Base-by-base conservation (phyloP, 139 green algal species). In the Volvox reticuliferus region DNA sequence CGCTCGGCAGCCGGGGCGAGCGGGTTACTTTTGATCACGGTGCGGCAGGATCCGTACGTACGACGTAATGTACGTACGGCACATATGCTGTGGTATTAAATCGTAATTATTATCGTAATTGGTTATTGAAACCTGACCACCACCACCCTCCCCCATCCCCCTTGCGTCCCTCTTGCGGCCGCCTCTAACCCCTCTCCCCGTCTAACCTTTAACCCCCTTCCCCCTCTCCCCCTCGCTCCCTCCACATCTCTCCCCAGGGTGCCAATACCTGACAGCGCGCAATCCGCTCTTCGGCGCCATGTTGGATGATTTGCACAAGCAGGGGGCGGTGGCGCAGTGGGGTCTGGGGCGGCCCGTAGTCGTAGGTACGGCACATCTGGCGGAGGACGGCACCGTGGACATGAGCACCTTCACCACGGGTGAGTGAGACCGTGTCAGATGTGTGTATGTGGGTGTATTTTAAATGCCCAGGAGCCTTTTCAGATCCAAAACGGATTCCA, bases 21-120 rank as follows among this genome's bases (percentile, higher is more conserved):
- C 33, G n/a, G 0, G 18, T 91, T 22, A 79, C 87, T 0, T 91
- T 91, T 22, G 87, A 91, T 78, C 77, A 91, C 26, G 87, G 87
- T 79, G 35, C 71, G 71, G 71, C 33, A 55, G 44, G 5, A 55
- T 5, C 9, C 5, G 44, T 55, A 55, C 44, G 44, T 55, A 55
- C 5, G 44, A 5, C 5, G 5, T 5, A 9, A 55, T 14, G 9
- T 55, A 55, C 44, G 44, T 55, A 55, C 44, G 44, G 9, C 44
- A 55, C 44, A 9, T 55, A 5, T 55, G 44, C 9, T 55, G 44
- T 55, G 44, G n/a, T n/a, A n/a, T n/a, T n/a, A n/a, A n/a, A n/a
- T n/a, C n/a, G n/a, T n/a, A n/a, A n/a, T n/a, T n/a, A n/a, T n/a
- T n/a, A n/a, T 55, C 9, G 44, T 55, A 55, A 9, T 14, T 55